Conservation (phyloP, 1,284 basidiomycete species). For the Pisolithus thermaeus region DNA sequence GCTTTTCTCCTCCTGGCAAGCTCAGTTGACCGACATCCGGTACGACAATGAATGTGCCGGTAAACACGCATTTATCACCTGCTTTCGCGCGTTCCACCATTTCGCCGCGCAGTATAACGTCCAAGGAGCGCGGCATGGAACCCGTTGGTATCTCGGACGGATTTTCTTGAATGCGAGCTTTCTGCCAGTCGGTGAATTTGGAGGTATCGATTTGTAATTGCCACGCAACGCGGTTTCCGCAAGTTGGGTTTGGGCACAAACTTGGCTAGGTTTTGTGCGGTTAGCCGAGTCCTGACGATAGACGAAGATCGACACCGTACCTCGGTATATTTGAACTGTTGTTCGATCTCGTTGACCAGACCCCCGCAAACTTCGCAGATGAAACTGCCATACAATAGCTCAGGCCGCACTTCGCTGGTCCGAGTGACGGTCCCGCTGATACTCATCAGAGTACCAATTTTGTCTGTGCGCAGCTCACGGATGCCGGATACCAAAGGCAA, state of each 20-base stretch:
- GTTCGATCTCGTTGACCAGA: constrained; percentile 91
- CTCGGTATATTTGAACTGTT: constrained; percentile 99
- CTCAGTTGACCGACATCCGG: constrained; percentile 97
- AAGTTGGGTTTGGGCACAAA: constrained; percentile 90
- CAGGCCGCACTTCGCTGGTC: constrained; percentile 96
- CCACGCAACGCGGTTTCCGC: constrained; percentile 89
- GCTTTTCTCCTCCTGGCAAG: constrained; percentile 88
- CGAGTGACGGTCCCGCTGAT: constrained; percentile 97
- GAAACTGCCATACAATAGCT: constrained; percentile 91
- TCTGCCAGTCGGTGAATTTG: constrained; percentile 99
- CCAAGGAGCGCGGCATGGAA: constrained; percentile 94
- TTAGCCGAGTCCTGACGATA: constrained; percentile 1
- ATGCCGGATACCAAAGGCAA: constrained; percentile 94
- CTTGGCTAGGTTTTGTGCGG: constrained; percentile 57
- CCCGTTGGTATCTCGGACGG: constrained; percentile 98
- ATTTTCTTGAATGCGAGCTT: constrained; percentile 98
- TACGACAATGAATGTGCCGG: constrained; percentile 96
- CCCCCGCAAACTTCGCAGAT: constrained; percentile 87
- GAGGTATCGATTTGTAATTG: constrained; percentile 94
- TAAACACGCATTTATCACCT: constrained; percentile 98
- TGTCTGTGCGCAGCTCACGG: constrained; percentile 89
- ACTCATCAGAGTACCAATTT: constrained; percentile 88
- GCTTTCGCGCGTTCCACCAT: constrained; percentile 97
- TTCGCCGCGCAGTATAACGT: constrained; percentile 93
- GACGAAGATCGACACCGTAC: constrained; percentile 48